These are phyloP conservation scores for Debaryomyces hansenii DNA, from an alignment of 805 yeast species.

Conservation along the genomic window DNA sequence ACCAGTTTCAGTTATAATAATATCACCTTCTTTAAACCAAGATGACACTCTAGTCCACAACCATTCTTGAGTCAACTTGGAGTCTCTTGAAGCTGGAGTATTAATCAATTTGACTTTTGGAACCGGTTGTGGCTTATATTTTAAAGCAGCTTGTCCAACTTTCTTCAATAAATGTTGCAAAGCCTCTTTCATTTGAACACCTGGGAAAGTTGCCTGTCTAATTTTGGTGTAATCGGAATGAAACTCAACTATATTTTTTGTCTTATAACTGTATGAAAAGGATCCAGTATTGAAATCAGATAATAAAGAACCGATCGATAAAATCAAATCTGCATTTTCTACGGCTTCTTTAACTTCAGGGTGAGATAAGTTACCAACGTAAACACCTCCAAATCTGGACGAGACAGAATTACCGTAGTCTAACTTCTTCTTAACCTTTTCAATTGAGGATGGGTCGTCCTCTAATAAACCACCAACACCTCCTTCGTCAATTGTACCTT, in stretches of 20 bases:
- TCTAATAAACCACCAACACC: conserved; percentile 26
- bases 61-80: conserved; percentile 57
- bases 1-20: conserved; percentile 71
- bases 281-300: conserved; percentile 44
- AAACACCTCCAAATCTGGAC: conserved; percentile 39
- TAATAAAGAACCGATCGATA: conserved; percentile 38
- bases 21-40: conserved; percentile 67
- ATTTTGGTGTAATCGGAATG: conserved; percentile 43
- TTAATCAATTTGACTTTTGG: conserved; percentile 51
- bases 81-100: conserved; percentile 35
- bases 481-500: conserved; percentile 37
- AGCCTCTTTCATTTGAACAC: conserved; percentile 45
- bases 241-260: conserved; percentile 40
- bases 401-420: conserved; percentile 17
- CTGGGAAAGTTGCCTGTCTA: conserved; percentile 40
- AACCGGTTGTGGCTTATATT: conserved; percentile 53
- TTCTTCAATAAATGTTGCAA: conserved; percentile 42
- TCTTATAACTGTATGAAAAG: conserved; percentile 38
- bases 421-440: conserved; percentile 21
- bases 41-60: conserved; percentile 64
- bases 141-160: conserved; percentile 37
- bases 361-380: conserved; percentile 37
- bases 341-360: conserved; percentile 38
- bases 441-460: conserved; percentile 24
- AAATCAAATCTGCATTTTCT: conserved; percentile 36